phyloP scores from a whole-genome alignment of 352 stramenopile species.

The Pythium oligandrum region DNA sequence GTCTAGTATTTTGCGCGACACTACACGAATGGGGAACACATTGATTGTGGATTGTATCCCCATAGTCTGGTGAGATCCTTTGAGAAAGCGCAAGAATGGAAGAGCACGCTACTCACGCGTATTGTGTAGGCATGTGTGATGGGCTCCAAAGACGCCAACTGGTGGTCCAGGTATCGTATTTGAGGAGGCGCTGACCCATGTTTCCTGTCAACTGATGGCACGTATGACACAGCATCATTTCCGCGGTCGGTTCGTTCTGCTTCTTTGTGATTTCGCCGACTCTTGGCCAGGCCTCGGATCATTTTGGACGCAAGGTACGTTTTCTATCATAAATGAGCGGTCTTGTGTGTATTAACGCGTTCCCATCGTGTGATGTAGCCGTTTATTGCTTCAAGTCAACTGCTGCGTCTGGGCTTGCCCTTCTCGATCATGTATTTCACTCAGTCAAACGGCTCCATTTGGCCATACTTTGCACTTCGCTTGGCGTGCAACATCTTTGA shows the following conservation, averaged over 20 bases:
- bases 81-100: too few species aligned
- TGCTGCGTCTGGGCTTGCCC: slow-evolving; percentile 48
- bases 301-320: slow-evolving; percentile 70
- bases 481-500: slow-evolving; percentile 54
- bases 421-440: slow-evolving; percentile 74
- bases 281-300: slow-evolving; percentile 67
- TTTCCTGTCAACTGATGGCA: not conserved
- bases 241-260: slow-evolving; percentile 44
- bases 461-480: slow-evolving; percentile 50
- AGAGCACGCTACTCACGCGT: not conserved
- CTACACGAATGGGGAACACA: slow-evolving; percentile 33
- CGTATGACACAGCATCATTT: slow-evolving; percentile 41
- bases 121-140: slow-evolving; percentile 38
- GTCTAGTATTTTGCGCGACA: slow-evolving; percentile 72
- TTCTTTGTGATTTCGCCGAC: slow-evolving; percentile 70
- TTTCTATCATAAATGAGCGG: not conserved
- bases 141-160: slow-evolving; percentile 63
- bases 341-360: too few species aligned
- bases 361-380: slow-evolving; percentile 20
- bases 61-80: slow-evolving; percentile 22
- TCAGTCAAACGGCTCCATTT: slow-evolving; percentile 45
- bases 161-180: slow-evolving; percentile 50
- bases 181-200: not conserved
- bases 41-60: slow-evolving; percentile 51
- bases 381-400: slow-evolving; percentile 65